phyloP scores from a whole-genome alignment of 495 filamentous ascomycete genomes.

The Poronia punctata region DNA sequence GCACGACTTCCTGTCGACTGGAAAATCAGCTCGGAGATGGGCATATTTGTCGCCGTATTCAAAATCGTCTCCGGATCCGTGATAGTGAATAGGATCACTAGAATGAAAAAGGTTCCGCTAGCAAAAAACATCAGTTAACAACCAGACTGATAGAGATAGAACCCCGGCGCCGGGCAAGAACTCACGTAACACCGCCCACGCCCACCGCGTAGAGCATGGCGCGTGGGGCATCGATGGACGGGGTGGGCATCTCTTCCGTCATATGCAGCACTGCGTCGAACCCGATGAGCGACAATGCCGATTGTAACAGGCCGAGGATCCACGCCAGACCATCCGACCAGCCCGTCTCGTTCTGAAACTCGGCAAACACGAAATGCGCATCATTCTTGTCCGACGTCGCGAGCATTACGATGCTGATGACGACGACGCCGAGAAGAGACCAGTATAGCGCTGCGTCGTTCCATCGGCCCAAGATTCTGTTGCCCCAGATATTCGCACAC shows the following conservation, averaged over 20 bases:
- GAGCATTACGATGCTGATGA: slow-evolving; percentile 33
- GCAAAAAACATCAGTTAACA: not conserved
- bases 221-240: slow-evolving; percentile 28
- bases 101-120: slow-evolving; percentile 23
- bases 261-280: slow-evolving; percentile 60
- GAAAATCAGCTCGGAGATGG: slow-evolving; percentile 37
- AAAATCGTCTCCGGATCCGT: slow-evolving; percentile 25
- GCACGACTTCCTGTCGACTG: slow-evolving; percentile 26
- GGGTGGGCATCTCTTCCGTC: slow-evolving; percentile 42
- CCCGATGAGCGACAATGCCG: slow-evolving; percentile 53
- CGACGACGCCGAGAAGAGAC: slow-evolving; percentile 30
- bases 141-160: not conserved
- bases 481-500: slow-evolving; percentile 26
- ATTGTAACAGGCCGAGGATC: slow-evolving; percentile 57
- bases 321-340: slow-evolving; percentile 58
- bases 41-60: slow-evolving; percentile 34
- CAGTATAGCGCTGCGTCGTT: slow-evolving; percentile 32
- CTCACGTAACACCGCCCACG: slow-evolving; percentile 30
- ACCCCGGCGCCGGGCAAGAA: not conserved
- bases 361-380: slow-evolving; percentile 45
- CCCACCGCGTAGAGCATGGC: slow-evolving; percentile 30
- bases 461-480: slow-evolving; percentile 26
- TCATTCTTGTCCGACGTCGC: slow-evolving; percentile 28
- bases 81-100: slow-evolving; percentile 30
- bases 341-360: slow-evolving; percentile 55